A percentile compares a stretch with the other conserved stretches of the same genome.
Evolutionary conservation across 2,329 filamentous ascomycete species (phyloP).

Genomic region (Aspergillus hiratsukae): DNA sequence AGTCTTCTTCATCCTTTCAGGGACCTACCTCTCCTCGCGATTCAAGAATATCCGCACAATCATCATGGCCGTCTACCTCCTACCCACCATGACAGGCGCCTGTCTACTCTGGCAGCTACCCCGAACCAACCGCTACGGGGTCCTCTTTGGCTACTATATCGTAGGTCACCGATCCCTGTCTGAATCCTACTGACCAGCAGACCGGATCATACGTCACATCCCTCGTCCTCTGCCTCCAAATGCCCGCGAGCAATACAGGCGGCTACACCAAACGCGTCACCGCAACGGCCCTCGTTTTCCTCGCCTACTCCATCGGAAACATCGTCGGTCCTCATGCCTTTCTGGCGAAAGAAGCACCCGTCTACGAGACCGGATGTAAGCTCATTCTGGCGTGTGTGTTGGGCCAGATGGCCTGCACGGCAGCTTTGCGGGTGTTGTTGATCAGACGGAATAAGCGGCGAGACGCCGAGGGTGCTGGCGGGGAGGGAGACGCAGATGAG

Average conservation of each 20-base stretch:
- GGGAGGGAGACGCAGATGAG: not conserved
- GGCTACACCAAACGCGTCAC: constrained; percentile 50
- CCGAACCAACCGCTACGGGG: constrained; percentile 41
- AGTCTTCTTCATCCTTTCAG: constrained; percentile 48
- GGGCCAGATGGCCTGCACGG: constrained; percentile 16
- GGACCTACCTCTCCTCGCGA: constrained; percentile 50
- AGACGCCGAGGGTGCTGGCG: constrained; percentile 8
- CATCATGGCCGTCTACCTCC: constrained; percentile 50
- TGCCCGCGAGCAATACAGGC: constrained; percentile 39
- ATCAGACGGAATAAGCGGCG: constrained; percentile 16
- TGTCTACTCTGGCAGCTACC: constrained; percentile 50
- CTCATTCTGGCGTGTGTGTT: constrained; percentile 40
- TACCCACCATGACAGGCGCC: constrained; percentile 50
- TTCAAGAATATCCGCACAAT: constrained; percentile 49
- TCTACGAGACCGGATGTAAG: constrained; percentile 51
- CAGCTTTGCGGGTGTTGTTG: constrained; percentile 16
- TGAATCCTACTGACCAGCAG: not conserved
- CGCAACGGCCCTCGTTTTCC: constrained; percentile 42
- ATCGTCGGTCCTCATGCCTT: constrained; percentile 48
- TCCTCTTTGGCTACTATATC: constrained; percentile 52
- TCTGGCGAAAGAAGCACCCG: constrained; percentile 37
- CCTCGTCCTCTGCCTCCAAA: constrained; percentile 49
- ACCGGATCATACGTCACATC: constrained; percentile 47
- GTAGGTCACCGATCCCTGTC: not conserved
- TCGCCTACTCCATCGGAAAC: constrained; percentile 42